Conservation (phyloP, 768 basidiomycete genomes). For the Neoboletus subvelutipes region DNA sequence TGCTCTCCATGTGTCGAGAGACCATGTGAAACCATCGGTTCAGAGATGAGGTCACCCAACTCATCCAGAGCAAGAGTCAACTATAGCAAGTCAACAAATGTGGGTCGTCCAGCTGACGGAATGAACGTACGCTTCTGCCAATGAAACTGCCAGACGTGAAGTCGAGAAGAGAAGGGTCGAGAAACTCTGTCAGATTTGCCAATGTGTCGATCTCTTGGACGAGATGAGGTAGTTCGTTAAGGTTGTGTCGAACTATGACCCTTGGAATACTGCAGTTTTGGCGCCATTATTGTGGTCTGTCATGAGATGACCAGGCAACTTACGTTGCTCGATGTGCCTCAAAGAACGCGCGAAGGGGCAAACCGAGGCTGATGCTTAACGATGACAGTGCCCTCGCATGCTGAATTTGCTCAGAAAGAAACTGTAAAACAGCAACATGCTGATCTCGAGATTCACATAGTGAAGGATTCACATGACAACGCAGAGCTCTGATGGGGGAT, state of each 20-base stretch:
- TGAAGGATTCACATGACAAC: constrained; percentile 2
- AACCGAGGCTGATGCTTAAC: constrained; percentile 19
- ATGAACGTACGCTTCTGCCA: constrained; percentile 28
- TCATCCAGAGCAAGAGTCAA: constrained; percentile 32
- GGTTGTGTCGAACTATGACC: neutral
- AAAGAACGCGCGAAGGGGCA: constrained; percentile 22
- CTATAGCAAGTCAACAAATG: constrained; percentile 14
- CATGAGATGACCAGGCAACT: neutral
- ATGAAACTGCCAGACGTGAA: constrained; percentile 27
- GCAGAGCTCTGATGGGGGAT: constrained; percentile 1
- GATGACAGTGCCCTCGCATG: constrained; percentile 29
- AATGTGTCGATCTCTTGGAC: constrained; percentile 6
- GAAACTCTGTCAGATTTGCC: constrained; percentile 22
- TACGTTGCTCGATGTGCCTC: constrained; percentile 23
- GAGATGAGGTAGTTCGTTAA: neutral
- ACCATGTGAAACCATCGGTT: neutral
- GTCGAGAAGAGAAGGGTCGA: constrained; percentile 24
- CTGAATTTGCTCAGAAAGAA: constrained; percentile 29
- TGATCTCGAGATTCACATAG: constrained; percentile 15
- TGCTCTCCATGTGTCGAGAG: neutral
- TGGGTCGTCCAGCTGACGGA: neutral
- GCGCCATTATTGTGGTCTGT: neutral
- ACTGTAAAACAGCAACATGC: constrained; percentile 22
- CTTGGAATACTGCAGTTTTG: constrained; percentile 9
- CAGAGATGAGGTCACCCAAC: constrained; percentile 19